A percentile compares a stretch with the other conserved stretches of the same genome.
These are phyloP conservation scores for Naematelia encephala DNA, from an alignment of 768 basidiomycete genomes.

Conservation along the genomic window DNA sequence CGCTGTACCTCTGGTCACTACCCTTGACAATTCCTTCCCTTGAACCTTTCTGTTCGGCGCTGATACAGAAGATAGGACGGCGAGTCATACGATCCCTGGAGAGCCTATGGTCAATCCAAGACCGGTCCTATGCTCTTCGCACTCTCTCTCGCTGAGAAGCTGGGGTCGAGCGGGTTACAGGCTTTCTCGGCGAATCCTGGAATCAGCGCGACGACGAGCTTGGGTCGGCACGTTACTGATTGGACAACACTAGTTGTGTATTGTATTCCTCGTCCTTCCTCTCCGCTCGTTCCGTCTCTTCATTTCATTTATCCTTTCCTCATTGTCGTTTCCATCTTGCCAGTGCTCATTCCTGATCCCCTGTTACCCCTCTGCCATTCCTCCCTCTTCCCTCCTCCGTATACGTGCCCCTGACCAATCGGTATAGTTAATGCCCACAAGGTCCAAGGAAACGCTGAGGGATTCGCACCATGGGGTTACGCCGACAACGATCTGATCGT, in stretches of 20 bases:
- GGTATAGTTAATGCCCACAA: neutral
- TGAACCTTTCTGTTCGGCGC: neutral
- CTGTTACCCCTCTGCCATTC: too few relatives aligned
- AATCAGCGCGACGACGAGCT: neutral
- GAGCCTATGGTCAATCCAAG: slow-evolving; percentile 1
- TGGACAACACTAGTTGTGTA: neutral
- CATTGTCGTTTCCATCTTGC: neutral
- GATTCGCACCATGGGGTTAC: neutral
- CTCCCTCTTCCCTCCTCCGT: too few relatives aligned
- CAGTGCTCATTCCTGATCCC: too few relatives aligned
- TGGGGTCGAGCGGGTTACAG: slow-evolving; percentile 1
- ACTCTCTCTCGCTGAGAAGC: neutral
- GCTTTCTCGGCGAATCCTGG: slow-evolving; percentile 3
- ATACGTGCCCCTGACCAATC: too few relatives aligned
- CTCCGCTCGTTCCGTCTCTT: neutral
- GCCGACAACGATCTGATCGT: neutral
- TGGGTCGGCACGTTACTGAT: neutral
- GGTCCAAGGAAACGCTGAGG: neutral
- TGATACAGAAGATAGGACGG: neutral
- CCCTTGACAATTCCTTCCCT: too few relatives aligned
- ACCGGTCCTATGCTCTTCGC: slow-evolving; percentile 5
- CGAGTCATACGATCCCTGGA: slow-evolving; percentile 1
- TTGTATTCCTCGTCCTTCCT: neutral
- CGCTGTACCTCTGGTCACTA: too few relatives aligned
- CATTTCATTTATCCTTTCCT: neutral